phyloP scores from a whole-genome alignment of 2,329 filamentous ascomycete genomes.

The Microdochium bolleyi region DNA sequence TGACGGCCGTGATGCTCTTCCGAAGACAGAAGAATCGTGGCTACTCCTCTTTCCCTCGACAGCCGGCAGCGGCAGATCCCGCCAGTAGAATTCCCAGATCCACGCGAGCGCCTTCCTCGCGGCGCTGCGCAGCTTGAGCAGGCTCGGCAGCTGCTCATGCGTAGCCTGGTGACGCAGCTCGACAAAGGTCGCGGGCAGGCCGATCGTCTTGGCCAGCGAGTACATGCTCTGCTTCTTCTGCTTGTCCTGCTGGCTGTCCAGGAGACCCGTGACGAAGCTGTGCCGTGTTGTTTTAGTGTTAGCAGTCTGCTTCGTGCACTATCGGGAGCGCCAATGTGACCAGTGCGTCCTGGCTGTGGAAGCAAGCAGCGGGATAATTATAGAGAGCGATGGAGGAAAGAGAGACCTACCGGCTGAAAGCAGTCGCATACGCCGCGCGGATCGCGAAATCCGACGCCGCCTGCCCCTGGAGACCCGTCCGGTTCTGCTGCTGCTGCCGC shows the following conservation, averaged over 20 bases:
- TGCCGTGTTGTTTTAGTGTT: too few relatives aligned
- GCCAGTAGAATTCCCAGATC: slow-evolving; percentile 91
- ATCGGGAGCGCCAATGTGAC: not conserved
- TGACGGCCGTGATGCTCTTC: too few relatives aligned
- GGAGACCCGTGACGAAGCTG: slow-evolving; percentile 73
- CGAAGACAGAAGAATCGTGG: too few relatives aligned
- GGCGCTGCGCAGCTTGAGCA: slow-evolving; percentile 64
- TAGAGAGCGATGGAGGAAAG: not conserved
- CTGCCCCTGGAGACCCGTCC: not conserved
- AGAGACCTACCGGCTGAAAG: slow-evolving; percentile 58
- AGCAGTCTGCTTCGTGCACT: not conserved
- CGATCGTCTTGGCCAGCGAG: slow-evolving; percentile 58
- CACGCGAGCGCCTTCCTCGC: slow-evolving; percentile 65
- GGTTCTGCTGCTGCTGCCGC: slow-evolving; percentile 3
- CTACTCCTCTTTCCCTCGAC: not conserved
- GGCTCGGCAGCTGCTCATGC: slow-evolving; percentile 75
- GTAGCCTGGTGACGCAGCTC: slow-evolving; percentile 85
- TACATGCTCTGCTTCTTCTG: slow-evolving; percentile 66
- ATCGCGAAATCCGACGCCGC: slow-evolving; percentile 48
- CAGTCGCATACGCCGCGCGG: slow-evolving; percentile 63
- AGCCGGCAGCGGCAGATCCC: slow-evolving; percentile 28
- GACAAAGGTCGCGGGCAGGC: slow-evolving; percentile 71
- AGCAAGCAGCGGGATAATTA: not conserved
- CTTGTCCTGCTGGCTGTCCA: slow-evolving; percentile 65
- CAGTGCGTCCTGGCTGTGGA: not conserved